Conservation (phyloP, 2,329 filamentous ascomycete genomes). For the Xylaria sp. region DNA sequence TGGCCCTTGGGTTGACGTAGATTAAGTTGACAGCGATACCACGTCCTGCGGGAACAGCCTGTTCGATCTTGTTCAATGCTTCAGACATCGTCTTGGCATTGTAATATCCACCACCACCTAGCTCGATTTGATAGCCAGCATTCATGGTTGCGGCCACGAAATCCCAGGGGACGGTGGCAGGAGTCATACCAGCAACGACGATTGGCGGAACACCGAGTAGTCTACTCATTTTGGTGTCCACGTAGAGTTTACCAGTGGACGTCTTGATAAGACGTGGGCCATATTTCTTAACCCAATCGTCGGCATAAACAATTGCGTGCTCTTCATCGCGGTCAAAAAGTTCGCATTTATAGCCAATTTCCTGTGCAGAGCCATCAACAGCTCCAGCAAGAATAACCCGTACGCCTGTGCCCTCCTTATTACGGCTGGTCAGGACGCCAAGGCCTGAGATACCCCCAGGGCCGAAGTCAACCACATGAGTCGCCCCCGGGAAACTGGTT, state of each 20-base stretch:
- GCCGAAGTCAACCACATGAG: constrained; percentile 95
- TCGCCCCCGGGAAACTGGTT: constrained; percentile 88
- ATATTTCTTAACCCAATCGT: constrained; percentile 98
- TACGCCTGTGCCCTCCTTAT: constrained; percentile 98
- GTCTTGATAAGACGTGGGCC: constrained; percentile 93
- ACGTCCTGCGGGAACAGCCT: constrained; percentile 82
- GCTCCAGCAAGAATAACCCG: constrained; percentile 94
- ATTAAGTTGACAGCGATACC: constrained; percentile 92
- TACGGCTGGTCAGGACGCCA: constrained; percentile 94
- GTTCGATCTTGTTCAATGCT: constrained; percentile 86
- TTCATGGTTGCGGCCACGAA: constrained; percentile 95
- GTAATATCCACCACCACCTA: constrained; percentile 91
- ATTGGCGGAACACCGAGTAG: constrained; percentile 86
- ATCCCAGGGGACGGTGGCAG: constrained; percentile 87
- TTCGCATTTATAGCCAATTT: constrained; percentile 98
- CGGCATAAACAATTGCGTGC: constrained; percentile 92
- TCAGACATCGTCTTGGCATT: constrained; percentile 83
- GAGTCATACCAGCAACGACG: constrained; percentile 95
- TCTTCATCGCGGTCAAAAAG: constrained; percentile 96
- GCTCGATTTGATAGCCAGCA: constrained; percentile 92
- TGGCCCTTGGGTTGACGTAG: constrained; percentile 88
- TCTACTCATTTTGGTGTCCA: constrained; percentile 96
- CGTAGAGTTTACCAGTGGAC: constrained; percentile 86
- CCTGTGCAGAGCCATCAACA: constrained; percentile 88
- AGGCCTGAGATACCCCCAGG: constrained; percentile 97